Conservation (phyloP, 2,329 filamentous ascomycete genomes). For the Aspergillus jensenii region DNA sequence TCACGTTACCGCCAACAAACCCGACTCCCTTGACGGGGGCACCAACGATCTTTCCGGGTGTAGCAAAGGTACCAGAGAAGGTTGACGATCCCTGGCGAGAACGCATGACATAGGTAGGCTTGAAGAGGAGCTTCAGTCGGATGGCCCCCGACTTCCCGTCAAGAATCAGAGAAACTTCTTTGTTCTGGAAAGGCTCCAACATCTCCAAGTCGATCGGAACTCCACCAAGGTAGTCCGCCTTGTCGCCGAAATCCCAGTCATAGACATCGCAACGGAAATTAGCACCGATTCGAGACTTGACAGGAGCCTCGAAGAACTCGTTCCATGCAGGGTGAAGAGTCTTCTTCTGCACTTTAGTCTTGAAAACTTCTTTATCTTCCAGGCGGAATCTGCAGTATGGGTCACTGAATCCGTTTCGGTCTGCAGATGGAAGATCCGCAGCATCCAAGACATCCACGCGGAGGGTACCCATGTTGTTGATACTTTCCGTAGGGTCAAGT, state of each 20-base stretch:
- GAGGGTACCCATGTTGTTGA: slow-evolving; percentile 97
- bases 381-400: slow-evolving; percentile 94
- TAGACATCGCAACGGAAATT: slow-evolving; percentile 81
- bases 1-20: slow-evolving; percentile 77
- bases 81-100: slow-evolving; percentile 87
- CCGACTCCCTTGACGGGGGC: slow-evolving; percentile 92
- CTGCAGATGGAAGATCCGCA: slow-evolving; percentile 82
- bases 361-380: slow-evolving; percentile 86
- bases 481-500: slow-evolving; percentile 90
- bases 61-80: slow-evolving; percentile 85
- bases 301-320: slow-evolving; percentile 82
- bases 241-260: slow-evolving; percentile 96
- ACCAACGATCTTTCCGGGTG: slow-evolving; percentile 86
- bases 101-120: slow-evolving; percentile 84
- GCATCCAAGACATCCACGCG: slow-evolving; percentile 92
- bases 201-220: slow-evolving; percentile 72
- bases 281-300: slow-evolving; percentile 81
- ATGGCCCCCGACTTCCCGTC: slow-evolving; percentile 88
- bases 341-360: slow-evolving; percentile 96
- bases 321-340: slow-evolving; percentile 94
- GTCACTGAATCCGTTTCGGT: slow-evolving; percentile 95
- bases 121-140: slow-evolving; percentile 83
- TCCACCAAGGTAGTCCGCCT: slow-evolving; percentile 84
- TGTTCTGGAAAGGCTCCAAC: slow-evolving; percentile 80
- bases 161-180: slow-evolving; percentile 71